Conservation (phyloP, 345 rosid genomes). For the Eucalyptus sp. region DNA sequence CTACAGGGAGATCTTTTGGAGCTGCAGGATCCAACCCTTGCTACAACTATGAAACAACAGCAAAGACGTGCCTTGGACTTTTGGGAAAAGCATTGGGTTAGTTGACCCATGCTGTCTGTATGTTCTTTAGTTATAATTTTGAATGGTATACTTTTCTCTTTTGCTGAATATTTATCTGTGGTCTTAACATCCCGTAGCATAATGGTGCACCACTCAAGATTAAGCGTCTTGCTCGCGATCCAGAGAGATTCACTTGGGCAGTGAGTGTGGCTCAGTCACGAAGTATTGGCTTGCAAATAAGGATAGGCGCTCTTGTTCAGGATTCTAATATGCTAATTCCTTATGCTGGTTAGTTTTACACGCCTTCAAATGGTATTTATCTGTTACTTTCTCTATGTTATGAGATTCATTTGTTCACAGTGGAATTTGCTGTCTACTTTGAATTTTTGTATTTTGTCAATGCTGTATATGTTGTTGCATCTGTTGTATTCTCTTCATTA, state of each 20-base stretch:
- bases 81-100: constrained; percentile 93
- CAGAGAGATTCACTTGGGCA: constrained; percentile 84
- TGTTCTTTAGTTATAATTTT: not conserved
- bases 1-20: constrained; percentile 65
- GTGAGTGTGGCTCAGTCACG: constrained; percentile 80
- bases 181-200: constrained; percentile 32
- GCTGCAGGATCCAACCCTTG: constrained; percentile 81
- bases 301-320: constrained; percentile 79
- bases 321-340: constrained; percentile 87
- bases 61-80: constrained; percentile 59
- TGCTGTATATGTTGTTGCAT: not conserved
- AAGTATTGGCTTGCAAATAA: constrained; percentile 66
- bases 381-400: not conserved
- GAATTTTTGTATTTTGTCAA: not conserved
- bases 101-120: not conserved
- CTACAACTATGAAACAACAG: constrained; percentile 64
- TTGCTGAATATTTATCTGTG: not conserved
- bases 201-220: constrained; percentile 77
- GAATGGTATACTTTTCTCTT: not conserved
- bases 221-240: constrained; percentile 76
- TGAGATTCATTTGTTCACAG: not conserved
- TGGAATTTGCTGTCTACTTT: not conserved
- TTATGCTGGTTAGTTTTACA: constrained; percentile 60
- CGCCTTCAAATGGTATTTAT: not conserved
- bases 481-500: not conserved